Evolutionary conservation across 305 asterid genomes (phyloP).

Genomic region (Nicotiana rustica): DNA sequence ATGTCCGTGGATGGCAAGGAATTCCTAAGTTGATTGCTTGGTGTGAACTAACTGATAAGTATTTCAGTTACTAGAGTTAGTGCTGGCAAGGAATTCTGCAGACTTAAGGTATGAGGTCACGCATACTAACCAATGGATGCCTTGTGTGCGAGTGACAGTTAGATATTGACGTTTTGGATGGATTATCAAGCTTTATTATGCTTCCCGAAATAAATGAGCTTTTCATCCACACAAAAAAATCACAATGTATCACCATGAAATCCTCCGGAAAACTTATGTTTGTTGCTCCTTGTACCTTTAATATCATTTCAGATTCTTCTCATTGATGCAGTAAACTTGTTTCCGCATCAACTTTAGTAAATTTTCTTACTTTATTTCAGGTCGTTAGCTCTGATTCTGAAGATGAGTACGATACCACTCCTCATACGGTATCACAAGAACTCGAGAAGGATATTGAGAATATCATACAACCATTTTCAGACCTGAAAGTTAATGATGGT

Average conservation of each 20-base stretch:
- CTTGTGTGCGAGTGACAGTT: background rate
- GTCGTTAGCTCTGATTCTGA: slow-evolving; percentile 75
- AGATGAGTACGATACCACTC: slow-evolving; percentile 49
- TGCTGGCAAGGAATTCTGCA: background rate
- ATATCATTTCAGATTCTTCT: slow-evolving; percentile 20
- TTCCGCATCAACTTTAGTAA: slow-evolving; percentile 26
- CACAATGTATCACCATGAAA: background rate
- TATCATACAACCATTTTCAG: slow-evolving; percentile 61
- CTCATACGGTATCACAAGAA: slow-evolving; percentile 44
- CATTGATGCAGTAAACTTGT: slow-evolving; percentile 2
- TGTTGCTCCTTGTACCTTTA: slow-evolving; percentile 27
- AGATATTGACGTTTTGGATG: background rate
- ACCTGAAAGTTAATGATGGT: slow-evolving; percentile 73
- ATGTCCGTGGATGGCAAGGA: too few species aligned
- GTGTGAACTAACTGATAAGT: background rate
- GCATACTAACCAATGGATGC: background rate
- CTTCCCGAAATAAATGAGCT: slow-evolving; percentile 11
- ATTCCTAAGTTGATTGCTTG: slow-evolving; percentile 1
- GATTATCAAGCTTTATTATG: background rate
- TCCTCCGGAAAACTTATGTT: background rate
- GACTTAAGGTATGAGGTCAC: slow-evolving; percentile 1
- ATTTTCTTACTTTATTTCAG: slow-evolving; percentile 48
- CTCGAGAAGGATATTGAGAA: slow-evolving; percentile 54
- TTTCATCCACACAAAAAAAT: background rate
- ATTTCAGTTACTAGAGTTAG: slow-evolving; percentile 9